Conservation (phyloP, 306 rosid species). For the Malus orientalis region DNA sequence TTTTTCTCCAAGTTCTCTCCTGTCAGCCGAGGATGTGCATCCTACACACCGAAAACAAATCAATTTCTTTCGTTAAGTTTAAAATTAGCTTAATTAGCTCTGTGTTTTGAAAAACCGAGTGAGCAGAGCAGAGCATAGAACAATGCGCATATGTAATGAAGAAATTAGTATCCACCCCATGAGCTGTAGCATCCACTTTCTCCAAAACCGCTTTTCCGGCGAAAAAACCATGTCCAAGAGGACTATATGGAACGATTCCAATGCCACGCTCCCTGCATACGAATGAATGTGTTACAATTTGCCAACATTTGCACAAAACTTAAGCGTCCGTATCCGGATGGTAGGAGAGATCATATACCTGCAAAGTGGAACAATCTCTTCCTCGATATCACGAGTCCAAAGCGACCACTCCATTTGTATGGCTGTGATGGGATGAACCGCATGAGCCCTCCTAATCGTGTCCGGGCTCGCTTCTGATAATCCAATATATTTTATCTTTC, state of each 20-base stretch:
- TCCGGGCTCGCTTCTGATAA: slow-evolving; percentile 72
- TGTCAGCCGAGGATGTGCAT: slow-evolving; percentile 31
- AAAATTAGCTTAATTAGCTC: background rate
- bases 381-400: slow-evolving; percentile 69
- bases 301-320: background rate
- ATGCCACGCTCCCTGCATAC: slow-evolving; percentile 54
- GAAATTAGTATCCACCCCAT: slow-evolving; percentile 22
- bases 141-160: background rate
- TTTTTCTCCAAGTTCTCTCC: slow-evolving; percentile 35
- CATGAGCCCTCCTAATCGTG: slow-evolving; percentile 78
- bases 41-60: slow-evolving; percentile 12
- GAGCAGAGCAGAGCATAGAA: too few species aligned
- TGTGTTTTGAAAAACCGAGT: background rate
- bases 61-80: background rate
- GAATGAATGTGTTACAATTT: background rate
- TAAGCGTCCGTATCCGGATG: background rate
- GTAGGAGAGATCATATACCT: slow-evolving; percentile 16
- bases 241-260: slow-evolving; percentile 57
- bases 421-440: slow-evolving; percentile 69
- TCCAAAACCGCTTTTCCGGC: slow-evolving; percentile 59
- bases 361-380: slow-evolving; percentile 62
- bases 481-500: slow-evolving; percentile 64
- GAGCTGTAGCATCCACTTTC: slow-evolving; percentile 15
- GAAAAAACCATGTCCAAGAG: slow-evolving; percentile 62
- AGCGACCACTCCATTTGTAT: slow-evolving; percentile 77